Evolutionary conservation across 140 eudicot species (phyloP), one percentile per base, ranked within the genome.

Genomic region (Oenanthe javanica): DNA sequence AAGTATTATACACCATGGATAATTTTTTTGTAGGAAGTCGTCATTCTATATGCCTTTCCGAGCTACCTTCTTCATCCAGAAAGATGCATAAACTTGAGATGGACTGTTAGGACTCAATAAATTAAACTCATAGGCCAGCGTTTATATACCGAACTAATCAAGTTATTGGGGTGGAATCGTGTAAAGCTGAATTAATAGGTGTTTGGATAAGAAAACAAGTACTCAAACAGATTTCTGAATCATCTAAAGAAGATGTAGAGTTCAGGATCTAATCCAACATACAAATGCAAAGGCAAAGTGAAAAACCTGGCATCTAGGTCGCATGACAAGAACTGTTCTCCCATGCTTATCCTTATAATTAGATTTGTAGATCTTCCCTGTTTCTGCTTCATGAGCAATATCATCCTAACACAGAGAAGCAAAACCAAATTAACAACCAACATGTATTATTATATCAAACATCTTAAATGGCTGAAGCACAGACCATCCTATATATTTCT

Each of bases 241-340:
- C 38, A 67, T 67, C 40, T 67, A 67, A 25, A 6, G 42, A n/a
- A 25, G 38, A 67, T 23, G 21, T 69, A 3, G 10, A 7, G 12
- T 38, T 42, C 51, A 71, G 43, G 6, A 4, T 38, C 59, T 74
- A 47, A 48, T 74, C 45, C 43, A 13, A 23, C 6, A n/a, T n/a
- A 75, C 16, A 27, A 75, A 45, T 21, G 51, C 23, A 13, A 38
- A 27, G 48, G 81, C 50, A 69, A 38, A n/a, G 40, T 7, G 46
- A 55, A 70, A 77, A 81, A 93, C 99, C 97, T 95, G 97, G 85
- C 93, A 86, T 78, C 88, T 82, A 77, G 99, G 99, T 82, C 99
- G 90, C 97, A 95, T 90, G 81, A 95, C 90, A 45, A 95, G 92
- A 83, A 95, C 89, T 36, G 93, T 77, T 84, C 99, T 95, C 87